A percentile compares a stretch with the other conserved stretches of the same genome.
Conservation (phyloP, 805 yeast species). For the Yamadazyma philogaea region DNA sequence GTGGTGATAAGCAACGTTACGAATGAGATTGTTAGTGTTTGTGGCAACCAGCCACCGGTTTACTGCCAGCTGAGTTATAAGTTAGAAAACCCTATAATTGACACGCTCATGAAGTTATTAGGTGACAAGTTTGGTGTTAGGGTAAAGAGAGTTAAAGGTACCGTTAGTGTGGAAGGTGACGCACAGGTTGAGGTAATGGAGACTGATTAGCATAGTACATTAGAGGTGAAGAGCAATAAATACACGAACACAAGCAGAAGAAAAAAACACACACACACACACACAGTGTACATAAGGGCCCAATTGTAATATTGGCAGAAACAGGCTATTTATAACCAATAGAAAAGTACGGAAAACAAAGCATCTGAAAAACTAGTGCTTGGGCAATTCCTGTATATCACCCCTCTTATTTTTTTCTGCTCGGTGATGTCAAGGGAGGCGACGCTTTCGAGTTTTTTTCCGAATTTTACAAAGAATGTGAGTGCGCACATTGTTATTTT, state of each 20-base stretch:
- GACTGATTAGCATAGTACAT: constrained; percentile 3
- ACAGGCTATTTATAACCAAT: too few species aligned
- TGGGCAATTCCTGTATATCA: too few species aligned
- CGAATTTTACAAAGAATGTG: too few species aligned
- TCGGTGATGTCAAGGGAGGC: too few species aligned
- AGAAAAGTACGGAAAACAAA: too few species aligned
- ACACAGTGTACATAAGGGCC: too few species aligned
- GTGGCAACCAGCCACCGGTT: constrained; percentile 63
- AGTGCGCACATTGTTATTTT: too few species aligned
- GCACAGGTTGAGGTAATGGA: constrained; percentile 14
- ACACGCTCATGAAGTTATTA: constrained; percentile 48
- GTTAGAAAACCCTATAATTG: constrained; percentile 36
- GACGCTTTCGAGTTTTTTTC: too few species aligned
- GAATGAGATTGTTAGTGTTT: constrained; percentile 66
- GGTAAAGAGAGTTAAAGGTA: constrained; percentile 51
- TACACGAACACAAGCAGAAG: neutral
- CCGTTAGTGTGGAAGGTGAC: constrained; percentile 25
- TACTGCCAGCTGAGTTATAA: constrained; percentile 84
- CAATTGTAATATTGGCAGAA: too few species aligned
- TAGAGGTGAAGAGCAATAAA: neutral
- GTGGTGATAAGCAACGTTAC: constrained; percentile 44
- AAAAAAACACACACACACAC: neutral
- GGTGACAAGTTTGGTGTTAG: constrained; percentile 72
- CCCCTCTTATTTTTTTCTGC: too few species aligned
- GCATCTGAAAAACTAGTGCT: too few species aligned